These are phyloP conservation scores for Aspergillus haitiensis DNA, from an alignment of 495 filamentous ascomycete genomes.

Conservation along the genomic window DNA sequence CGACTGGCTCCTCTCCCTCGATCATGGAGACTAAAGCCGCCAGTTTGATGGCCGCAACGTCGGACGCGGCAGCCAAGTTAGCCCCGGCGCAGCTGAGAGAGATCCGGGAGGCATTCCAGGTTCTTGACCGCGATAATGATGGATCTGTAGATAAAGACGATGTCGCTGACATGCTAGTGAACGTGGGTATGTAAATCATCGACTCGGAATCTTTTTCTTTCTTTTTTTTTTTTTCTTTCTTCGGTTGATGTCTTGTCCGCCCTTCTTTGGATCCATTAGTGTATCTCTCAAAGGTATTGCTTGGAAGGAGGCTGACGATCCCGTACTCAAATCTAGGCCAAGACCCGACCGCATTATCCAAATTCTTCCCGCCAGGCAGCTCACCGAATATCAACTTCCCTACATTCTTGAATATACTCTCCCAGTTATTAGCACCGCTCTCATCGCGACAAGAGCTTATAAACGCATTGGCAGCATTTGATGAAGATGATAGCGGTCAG, in stretches of 20 bases:
- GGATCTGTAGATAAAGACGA: slow-evolving; percentile 73
- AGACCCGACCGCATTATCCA: slow-evolving; percentile 58
- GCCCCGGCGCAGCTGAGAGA: slow-evolving; percentile 68
- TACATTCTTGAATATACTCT: slow-evolving; percentile 76
- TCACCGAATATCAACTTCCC: slow-evolving; percentile 76
- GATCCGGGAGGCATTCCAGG: slow-evolving; percentile 82
- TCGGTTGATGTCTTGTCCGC: too few relatives aligned
- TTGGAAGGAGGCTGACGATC: slow-evolving; percentile 6
- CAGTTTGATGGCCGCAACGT: slow-evolving; percentile 27
- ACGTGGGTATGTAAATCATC: slow-evolving; percentile 56
- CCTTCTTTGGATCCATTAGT: background rate
- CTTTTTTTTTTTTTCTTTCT: background rate
- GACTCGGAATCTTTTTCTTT: background rate
- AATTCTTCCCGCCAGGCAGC: slow-evolving; percentile 72
- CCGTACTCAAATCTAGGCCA: slow-evolving; percentile 41
- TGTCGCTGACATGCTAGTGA: slow-evolving; percentile 75
- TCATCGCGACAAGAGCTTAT: slow-evolving; percentile 73
- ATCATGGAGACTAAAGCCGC: slow-evolving; percentile 32
- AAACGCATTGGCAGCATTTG: slow-evolving; percentile 90
- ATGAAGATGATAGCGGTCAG: slow-evolving; percentile 92
- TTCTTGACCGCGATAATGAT: slow-evolving; percentile 80
- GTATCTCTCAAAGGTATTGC: background rate
- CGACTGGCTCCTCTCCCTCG: slow-evolving; percentile 31
- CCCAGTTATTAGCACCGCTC: slow-evolving; percentile 66
- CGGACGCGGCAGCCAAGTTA: slow-evolving; percentile 61